Conservation (phyloP, 345 rosid genomes). For the Raphanus sativus region DNA sequence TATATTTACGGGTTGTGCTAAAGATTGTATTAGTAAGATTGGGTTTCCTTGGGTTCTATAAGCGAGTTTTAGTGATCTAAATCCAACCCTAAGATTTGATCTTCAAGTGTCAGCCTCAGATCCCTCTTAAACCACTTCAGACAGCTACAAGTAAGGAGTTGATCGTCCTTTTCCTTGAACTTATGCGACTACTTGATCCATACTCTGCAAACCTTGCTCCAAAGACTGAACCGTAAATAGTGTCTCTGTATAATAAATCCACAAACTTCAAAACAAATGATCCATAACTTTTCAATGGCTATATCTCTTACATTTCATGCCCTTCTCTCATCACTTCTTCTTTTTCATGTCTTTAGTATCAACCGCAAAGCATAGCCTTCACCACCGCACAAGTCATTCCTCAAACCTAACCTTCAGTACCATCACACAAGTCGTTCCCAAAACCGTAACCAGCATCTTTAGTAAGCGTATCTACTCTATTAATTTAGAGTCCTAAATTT, state of each 20-base stretch:
- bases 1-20: not conserved
- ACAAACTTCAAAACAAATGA: constrained; percentile 11
- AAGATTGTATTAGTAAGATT: not conserved
- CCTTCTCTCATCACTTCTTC: constrained; percentile 13
- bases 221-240: constrained; percentile 36
- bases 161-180: constrained; percentile 50
- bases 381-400: constrained; percentile 39
- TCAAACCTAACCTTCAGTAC: not conserved
- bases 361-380: constrained; percentile 53
- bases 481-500: no score
- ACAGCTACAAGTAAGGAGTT: constrained; percentile 79
- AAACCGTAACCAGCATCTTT: constrained; percentile 50
- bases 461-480: constrained; percentile 80
- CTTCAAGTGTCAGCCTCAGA: constrained; percentile 53
- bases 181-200: constrained; percentile 32
- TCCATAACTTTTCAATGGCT: constrained; percentile 27
- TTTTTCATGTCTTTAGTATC: constrained; percentile 35
- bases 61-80: constrained; percentile 27
- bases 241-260: constrained; percentile 35
- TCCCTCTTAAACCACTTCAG: constrained; percentile 80
- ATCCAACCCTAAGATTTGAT: constrained; percentile 25
- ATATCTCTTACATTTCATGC: constrained; percentile 33
- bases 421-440: not conserved
- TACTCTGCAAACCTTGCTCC: constrained; percentile 43
- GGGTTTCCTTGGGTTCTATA: constrained; percentile 28